These are phyloP conservation scores for Hericium erinaceus DNA, from an alignment of 768 basidiomycete species.

Conservation along the genomic window DNA sequence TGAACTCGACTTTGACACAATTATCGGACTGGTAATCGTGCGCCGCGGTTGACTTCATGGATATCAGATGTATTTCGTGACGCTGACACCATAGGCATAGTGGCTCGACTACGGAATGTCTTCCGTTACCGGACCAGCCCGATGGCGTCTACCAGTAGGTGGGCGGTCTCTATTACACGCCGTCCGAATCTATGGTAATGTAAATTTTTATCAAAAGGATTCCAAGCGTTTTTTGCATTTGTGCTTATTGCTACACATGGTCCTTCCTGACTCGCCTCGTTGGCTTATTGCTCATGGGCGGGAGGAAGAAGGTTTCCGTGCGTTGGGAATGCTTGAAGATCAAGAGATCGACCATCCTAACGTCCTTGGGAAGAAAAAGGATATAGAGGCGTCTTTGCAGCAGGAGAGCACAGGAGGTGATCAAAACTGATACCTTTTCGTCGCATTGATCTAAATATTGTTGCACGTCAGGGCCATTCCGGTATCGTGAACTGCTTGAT, in stretches of 20 bases:
- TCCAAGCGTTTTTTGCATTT: not conserved
- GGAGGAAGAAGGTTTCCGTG: not conserved
- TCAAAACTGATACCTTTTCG: no score
- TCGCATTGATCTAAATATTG: no score
- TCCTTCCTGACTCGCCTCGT: not conserved
- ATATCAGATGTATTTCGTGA: not conserved
- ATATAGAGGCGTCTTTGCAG: not conserved
- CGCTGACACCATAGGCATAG: not conserved
- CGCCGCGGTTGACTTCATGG: not conserved
- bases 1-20: not conserved
- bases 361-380: not conserved
- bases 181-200: not conserved
- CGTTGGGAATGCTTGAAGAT: not conserved
- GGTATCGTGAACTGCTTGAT: conserved; percentile 26
- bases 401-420: not conserved
- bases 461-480: conserved; percentile 18
- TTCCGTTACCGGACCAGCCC: not conserved
- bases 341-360: not conserved
- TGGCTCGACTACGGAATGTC: not conserved
- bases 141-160: not conserved
- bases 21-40: not conserved
- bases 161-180: not conserved
- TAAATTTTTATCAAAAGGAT: not conserved
- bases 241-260: not conserved
- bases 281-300: not conserved